Evolutionary conservation across 352 stramenopile species (phyloP), one percentile per base, ranked within the genome.

Genomic region (Thraustochytrium aureum): DNA sequence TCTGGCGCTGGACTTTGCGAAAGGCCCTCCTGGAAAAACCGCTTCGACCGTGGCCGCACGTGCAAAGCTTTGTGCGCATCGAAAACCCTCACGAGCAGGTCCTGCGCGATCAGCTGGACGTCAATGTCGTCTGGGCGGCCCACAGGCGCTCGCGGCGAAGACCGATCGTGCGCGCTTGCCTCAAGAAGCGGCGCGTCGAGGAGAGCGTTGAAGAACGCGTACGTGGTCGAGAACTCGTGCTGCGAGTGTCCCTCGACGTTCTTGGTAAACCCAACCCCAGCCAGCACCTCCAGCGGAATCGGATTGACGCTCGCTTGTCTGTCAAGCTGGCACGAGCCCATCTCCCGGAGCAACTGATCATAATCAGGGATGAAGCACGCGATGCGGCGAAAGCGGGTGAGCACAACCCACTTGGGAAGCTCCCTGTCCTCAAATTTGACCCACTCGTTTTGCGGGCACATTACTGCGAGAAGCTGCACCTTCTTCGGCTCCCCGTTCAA

Each of bases 361-460:
- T 73, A 73, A 2, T 69, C 69, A 7, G 69, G 69, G 30, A 79
- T 67, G 38, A 79, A 79, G 69, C 69, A 79, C 10, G 69, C 69
- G 20, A 79, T 79, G 37, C 69, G 50, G 17, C 69, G 69, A 52
- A 79, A 50, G 10, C 50, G 56, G 26, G 54, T 20, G 3, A 72
- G 33, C 4, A 20, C 50, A 10, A 30, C n/a, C 14, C 47, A 42
- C 37, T 38, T 5, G 2, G 12, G 39, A 4, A 74, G 10, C 33
- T 30, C 4, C 1, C 33, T 20, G 32, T 47, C 26, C 6, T 79
- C 54, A n/a, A 67, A 56, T 39, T 52, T 6, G 10, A 7, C 39
- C 69, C 69, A 79, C 69, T 79, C 69, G 2, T 50, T 47, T 2
- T 17, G 35, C 0, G 69, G 69, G 30, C 50, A 74, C 14, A 26